phyloP scores from a whole-genome alignment of 148 eudicot genomes.

The Cornus florida region DNA sequence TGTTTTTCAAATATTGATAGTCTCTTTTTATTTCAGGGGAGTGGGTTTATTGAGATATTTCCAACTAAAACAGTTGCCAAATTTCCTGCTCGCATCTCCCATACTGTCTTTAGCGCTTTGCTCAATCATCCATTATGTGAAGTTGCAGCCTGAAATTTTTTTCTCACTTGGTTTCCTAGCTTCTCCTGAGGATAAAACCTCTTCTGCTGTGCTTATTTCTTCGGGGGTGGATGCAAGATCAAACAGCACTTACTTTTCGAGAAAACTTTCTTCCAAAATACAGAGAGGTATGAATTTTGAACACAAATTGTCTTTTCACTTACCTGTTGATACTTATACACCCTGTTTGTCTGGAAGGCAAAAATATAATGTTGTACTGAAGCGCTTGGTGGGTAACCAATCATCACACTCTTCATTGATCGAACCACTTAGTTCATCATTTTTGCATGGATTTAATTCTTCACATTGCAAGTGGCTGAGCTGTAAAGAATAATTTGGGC shows the following conservation, averaged over 20 bases:
- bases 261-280: conserved; percentile 16
- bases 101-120: conserved; percentile 72
- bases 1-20: not conserved
- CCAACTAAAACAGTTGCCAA: conserved; percentile 85
- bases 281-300: conserved; percentile 48
- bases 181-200: conserved; percentile 24
- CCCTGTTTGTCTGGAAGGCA: not conserved
- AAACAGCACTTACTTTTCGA: conserved; percentile 9
- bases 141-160: conserved; percentile 50
- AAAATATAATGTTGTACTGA: not conserved
- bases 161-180: conserved; percentile 70
- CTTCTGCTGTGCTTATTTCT: conserved; percentile 19
- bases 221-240: conserved; percentile 15
- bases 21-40: conserved; percentile 55
- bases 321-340: not conserved
- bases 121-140: conserved; percentile 57
- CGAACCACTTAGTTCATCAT: not conserved
- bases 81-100: conserved; percentile 88
- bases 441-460: not conserved
- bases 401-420: not conserved
- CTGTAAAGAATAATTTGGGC: not conserved
- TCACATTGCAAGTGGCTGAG: not conserved
- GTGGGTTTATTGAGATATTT: conserved; percentile 92
- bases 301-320: not conserved
- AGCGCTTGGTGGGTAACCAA: not conserved